Evolutionary conservation across 1,284 basidiomycete species (phyloP), one percentile per base, ranked within the genome.

Genomic region (Ganoderma lucidum): DNA sequence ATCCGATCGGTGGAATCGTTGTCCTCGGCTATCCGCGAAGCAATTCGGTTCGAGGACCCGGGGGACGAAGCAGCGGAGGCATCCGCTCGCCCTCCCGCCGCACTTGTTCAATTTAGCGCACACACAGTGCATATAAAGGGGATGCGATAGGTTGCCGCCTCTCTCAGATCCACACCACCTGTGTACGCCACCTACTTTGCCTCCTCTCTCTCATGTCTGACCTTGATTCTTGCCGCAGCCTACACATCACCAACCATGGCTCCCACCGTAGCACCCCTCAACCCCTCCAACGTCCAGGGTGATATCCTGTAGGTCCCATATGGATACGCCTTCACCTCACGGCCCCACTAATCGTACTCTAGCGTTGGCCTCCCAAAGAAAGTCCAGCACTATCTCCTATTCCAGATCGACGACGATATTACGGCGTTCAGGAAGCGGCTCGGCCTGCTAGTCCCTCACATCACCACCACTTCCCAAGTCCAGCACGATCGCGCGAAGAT

Each of bases 221-320:
- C 45, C 45, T 48, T 10, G 10, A 6, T 48, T 23, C 45, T 48
- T 23, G 9, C 10, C 19, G 45, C 23, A 48, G 45, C 19, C 8
- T 23, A 14, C 35, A 59, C 63, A 30, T 63, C 58, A 53, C 41
- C 23, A 39, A 56, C 12, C 30, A 72, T 72, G 71, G 44, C 71
- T 8, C 41, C 71, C 15, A 63, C 65, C 39, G 6, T 59, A 19
- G 66, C 75, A 19, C 67, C 70, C 32, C 59, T 73, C 44, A 70
- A 86, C 70, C 80, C 83, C 48, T 76, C 77, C 65, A 84, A 86
- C 71, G 82, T 86, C 72, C 85, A 86, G 75, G 85, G 84, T 41
- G 85, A 86, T 71, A 84, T 86, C 66, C 75, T 86, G 84, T 85
- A 72, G 65, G 83, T 67, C 12, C 15, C 42, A 63, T 63, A 2